Evolutionary conservation across 306 rosid genomes (phyloP), one percentile per base, ranked within the genome.

Genomic region (Cicer pinnatifidum): DNA sequence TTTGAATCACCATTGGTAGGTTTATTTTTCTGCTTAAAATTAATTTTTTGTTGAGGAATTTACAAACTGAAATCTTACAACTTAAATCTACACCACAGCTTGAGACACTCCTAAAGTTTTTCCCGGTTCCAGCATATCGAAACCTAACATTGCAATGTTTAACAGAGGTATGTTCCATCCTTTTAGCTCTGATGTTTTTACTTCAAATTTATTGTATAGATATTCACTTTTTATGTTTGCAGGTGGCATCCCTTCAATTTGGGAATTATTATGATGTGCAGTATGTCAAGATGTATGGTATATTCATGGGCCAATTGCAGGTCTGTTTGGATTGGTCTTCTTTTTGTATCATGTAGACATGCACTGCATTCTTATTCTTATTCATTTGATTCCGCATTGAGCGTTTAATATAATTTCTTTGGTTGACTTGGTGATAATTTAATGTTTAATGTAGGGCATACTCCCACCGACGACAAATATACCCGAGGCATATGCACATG

Each of bases 1-100:
- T 95, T 95, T 85, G 99, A 91, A 82, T 95, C 99, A 69, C 93
- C 93, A 2, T 79, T 95, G 92, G 99, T 95, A 71, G 35, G 93
- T 83, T 11, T 50, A 33, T 2, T 54, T 65, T 69, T 80, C 50
- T 80, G 77, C 63, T 37, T 35, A 60, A 40, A 56, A 20, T 64
- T 45, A 63, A n/a, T 16, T 5, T 56, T 16, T 67, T 46, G 60
- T 74, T 40, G 71, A 68, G 40, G 69, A 74, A 43, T 15, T 33
- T 48, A n/a, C 40, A 15, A 45, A 10, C 77, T 51, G 54, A 78
- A 61, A 59, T 45, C 8, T 54, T 52, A 19, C 70, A 69, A 58
- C 77, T 15, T 64, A 39, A 72, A 45, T 70, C 9, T 77, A 50
- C 47, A 41, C 71, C 75, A 71, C 90, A 91, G 97, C 97, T 91